Conservation (phyloP, 768 basidiomycete species). For the Termitomyces sp. region DNA sequence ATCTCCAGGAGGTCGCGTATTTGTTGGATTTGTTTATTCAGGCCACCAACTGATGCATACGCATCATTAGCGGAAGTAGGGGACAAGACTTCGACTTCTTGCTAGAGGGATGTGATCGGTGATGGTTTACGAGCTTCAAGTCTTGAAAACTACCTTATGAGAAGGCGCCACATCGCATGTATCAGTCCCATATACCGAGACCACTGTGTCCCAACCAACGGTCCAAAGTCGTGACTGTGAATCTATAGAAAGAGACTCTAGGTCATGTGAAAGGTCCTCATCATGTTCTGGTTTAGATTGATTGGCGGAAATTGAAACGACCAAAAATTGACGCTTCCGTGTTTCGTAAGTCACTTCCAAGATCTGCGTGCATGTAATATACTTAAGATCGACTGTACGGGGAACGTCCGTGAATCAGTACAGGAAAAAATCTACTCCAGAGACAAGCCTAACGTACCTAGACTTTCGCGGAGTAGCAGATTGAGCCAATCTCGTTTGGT, state of each 20-base stretch:
- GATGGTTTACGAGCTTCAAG: slow-evolving; percentile 2
- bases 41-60: slow-evolving; percentile 84
- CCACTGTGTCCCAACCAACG: slow-evolving; percentile 62
- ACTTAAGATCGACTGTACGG: slow-evolving; percentile 63
- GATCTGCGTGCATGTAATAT: slow-evolving; percentile 54
- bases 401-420: slow-evolving; percentile 5
- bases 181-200: slow-evolving; percentile 35
- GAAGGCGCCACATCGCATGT: slow-evolving; percentile 16
- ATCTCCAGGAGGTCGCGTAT: slow-evolving; percentile 85
- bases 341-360: slow-evolving; percentile 65
- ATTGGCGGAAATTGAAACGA: slow-evolving; percentile 38
- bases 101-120: slow-evolving; percentile 24
- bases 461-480: slow-evolving; percentile 57
- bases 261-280: slow-evolving; percentile 29
- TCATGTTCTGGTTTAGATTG: slow-evolving; percentile 12
- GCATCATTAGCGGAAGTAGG: slow-evolving; percentile 41
- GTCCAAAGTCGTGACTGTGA: slow-evolving; percentile 45
- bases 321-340: slow-evolving; percentile 44
- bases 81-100: slow-evolving; percentile 42
- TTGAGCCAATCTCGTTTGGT: slow-evolving; percentile 61
- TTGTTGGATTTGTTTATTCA: slow-evolving; percentile 80
- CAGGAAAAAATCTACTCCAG: slow-evolving; percentile 1
- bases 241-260: slow-evolving; percentile 41
- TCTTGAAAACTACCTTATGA: slow-evolving; percentile 29
- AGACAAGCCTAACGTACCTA: slow-evolving; percentile 42